These are phyloP conservation scores for Aspergillus calidoustus DNA, from an alignment of 2,329 filamentous ascomycete genomes.

Conservation along the genomic window DNA sequence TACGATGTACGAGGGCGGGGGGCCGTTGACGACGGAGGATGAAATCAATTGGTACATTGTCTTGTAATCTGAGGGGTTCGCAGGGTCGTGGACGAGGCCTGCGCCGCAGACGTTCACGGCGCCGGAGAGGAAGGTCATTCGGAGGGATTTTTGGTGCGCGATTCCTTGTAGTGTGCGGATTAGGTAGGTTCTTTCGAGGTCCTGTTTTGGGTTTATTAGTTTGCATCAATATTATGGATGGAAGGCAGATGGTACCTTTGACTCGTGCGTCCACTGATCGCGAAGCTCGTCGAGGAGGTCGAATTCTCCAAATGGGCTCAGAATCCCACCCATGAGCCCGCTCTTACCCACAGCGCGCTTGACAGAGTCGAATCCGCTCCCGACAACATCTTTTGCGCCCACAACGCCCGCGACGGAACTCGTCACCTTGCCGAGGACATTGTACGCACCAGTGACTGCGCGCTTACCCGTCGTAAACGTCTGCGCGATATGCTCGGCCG, in stretches of 20 bases:
- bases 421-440: conserved; percentile 91
- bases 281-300: conserved; percentile 92
- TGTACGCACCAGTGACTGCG: conserved; percentile 94
- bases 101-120: conserved; percentile 88
- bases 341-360: conserved; percentile 97
- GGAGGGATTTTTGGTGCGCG: conserved; percentile 88
- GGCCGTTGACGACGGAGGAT: conserved; percentile 87
- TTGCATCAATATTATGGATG: background rate
- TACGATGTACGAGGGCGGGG: conserved; percentile 81
- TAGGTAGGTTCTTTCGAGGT: conserved; percentile 93
- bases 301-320: conserved; percentile 95
- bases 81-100: conserved; percentile 90
- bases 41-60: conserved; percentile 99
- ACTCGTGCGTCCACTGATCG: conserved; percentile 98
- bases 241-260: conserved; percentile 60
- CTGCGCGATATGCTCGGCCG: conserved; percentile 86
- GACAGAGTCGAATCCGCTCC: conserved; percentile 88
- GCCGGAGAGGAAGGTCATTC: conserved; percentile 96
- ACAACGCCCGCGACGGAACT: conserved; percentile 95
- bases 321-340: conserved; percentile 91
- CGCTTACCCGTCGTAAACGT: conserved; percentile 96
- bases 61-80: conserved; percentile 91
- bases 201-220: conserved; percentile 49
- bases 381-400: conserved; percentile 89
- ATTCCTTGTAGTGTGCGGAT: conserved; percentile 96